A percentile compares a stretch with the other conserved stretches of the same genome.
These are phyloP conservation scores for Pseudocercospora fijiensis DNA, from an alignment of 2,329 filamentous ascomycete species.

Conservation along the genomic window DNA sequence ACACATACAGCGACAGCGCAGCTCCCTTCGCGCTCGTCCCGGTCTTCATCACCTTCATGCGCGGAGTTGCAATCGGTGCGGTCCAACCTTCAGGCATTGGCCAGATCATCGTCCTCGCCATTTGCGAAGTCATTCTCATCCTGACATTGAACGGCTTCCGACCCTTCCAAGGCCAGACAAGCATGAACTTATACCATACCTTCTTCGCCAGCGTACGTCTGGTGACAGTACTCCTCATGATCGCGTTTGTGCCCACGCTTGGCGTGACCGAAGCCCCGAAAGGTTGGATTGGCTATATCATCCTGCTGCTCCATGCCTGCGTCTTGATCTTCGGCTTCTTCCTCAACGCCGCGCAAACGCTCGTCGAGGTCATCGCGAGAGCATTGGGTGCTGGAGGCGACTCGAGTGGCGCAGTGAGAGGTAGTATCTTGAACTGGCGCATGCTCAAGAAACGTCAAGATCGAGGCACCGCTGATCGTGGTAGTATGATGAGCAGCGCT, in stretches of 20 bases:
- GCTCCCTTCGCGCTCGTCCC: slow-evolving; percentile 87
- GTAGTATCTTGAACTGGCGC: slow-evolving; percentile 73
- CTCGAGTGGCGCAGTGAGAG: slow-evolving; percentile 54
- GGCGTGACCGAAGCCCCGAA: slow-evolving; percentile 75
- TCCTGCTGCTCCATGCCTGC: slow-evolving; percentile 78
- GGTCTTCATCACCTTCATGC: slow-evolving; percentile 77
- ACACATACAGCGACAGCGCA: slow-evolving; percentile 93
- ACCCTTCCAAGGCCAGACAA: slow-evolving; percentile 85
- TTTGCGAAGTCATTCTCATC: slow-evolving; percentile 89
- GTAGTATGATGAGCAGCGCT: slow-evolving; percentile 78
- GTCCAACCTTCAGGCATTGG: slow-evolving; percentile 91
- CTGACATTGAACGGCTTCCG: slow-evolving; percentile 85
- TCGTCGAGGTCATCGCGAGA: slow-evolving; percentile 83
- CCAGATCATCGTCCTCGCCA: slow-evolving; percentile 86
- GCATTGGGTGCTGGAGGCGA: slow-evolving; percentile 80
- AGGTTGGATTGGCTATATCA: slow-evolving; percentile 93
- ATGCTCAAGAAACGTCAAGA: slow-evolving; percentile 37
- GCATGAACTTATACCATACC: slow-evolving; percentile 95
- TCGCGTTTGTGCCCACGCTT: slow-evolving; percentile 78
- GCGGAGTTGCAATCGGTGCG: slow-evolving; percentile 87
- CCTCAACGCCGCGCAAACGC: slow-evolving; percentile 83
- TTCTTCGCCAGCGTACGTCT: slow-evolving; percentile 78
- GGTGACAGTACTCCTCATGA: slow-evolving; percentile 55
- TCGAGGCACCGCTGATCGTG: slow-evolving; percentile 57
- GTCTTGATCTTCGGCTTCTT: slow-evolving; percentile 91